Conservation (phyloP, 1,284 basidiomycete genomes). For the Pyrrhoderma noxium region DNA sequence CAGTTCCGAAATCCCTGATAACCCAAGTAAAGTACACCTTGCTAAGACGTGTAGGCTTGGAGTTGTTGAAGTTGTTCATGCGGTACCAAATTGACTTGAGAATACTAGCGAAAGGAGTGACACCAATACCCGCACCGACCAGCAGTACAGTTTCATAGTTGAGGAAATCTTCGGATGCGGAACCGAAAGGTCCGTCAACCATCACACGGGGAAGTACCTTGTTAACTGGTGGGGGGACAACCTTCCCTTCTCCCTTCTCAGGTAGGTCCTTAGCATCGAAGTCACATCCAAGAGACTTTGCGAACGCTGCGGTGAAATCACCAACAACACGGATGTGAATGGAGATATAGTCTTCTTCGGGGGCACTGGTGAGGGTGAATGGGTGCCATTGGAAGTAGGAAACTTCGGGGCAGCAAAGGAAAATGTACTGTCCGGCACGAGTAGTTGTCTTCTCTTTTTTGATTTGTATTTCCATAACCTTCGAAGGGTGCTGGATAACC, state of each 20-base stretch:
- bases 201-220: slow-evolving; percentile 78
- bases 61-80: slow-evolving; percentile 73
- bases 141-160: slow-evolving; percentile 81
- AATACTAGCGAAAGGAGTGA: slow-evolving; percentile 89
- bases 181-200: slow-evolving; percentile 86
- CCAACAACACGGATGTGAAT: slow-evolving; percentile 84
- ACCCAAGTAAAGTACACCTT: slow-evolving; percentile 88
- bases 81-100: slow-evolving; percentile 93
- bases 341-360: slow-evolving; percentile 86
- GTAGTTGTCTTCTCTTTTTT: slow-evolving; percentile 83
- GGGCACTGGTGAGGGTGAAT: slow-evolving; percentile 84
- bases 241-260: slow-evolving; percentile 43
- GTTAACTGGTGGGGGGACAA: slow-evolving; percentile 58
- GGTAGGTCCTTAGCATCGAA: slow-evolving; percentile 46
- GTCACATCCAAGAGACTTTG: slow-evolving; percentile 78
- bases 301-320: slow-evolving; percentile 78
- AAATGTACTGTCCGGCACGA: slow-evolving; percentile 84
- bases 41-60: slow-evolving; percentile 67
- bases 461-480: slow-evolving; percentile 87
- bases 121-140: slow-evolving; percentile 86
- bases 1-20: slow-evolving; percentile 78
- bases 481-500: slow-evolving; percentile 87
- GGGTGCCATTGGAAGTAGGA: slow-evolving; percentile 95
- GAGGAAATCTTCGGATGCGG: slow-evolving; percentile 78
- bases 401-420: slow-evolving; percentile 78